These are phyloP conservation scores for Cyathus striatus DNA, from an alignment of 768 basidiomycete species.

Conservation along the genomic window DNA sequence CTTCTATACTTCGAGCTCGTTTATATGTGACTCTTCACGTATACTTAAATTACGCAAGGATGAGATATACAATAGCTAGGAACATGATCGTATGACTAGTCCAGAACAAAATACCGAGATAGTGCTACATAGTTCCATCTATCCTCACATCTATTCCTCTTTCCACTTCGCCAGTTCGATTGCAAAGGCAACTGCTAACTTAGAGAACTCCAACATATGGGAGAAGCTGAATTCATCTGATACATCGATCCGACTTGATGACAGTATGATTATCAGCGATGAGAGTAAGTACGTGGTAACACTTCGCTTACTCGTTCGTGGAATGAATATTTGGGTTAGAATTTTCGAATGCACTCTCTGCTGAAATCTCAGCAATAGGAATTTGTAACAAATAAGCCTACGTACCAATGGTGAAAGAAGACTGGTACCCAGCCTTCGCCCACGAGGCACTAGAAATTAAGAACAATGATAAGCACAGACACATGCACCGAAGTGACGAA, in stretches of 20 bases:
- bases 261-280: slow-evolving; percentile 9
- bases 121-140: slow-evolving; percentile 25
- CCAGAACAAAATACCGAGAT: too few species aligned
- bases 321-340: slow-evolving; percentile 85
- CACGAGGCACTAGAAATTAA: slow-evolving; percentile 9
- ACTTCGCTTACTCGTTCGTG: slow-evolving; percentile 62
- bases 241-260: slow-evolving; percentile 69
- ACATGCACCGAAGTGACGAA: slow-evolving; percentile 21
- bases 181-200: slow-evolving; percentile 74
- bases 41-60: too few species aligned
- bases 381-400: background rate
- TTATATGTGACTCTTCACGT: too few species aligned
- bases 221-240: slow-evolving; percentile 86
- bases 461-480: slow-evolving; percentile 16
- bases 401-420: slow-evolving; percentile 3
- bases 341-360: slow-evolving; percentile 72
- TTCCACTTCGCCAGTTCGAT: slow-evolving; percentile 58
- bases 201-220: slow-evolving; percentile 88
- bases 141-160: slow-evolving; percentile 19
- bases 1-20: too few species aligned
- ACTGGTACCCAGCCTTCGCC: slow-evolving; percentile 3
- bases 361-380: slow-evolving; percentile 6
- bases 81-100: too few species aligned
- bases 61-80: too few species aligned
- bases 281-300: slow-evolving; percentile 2